Evolutionary conservation across 1,284 basidiomycete species (phyloP), one percentile per base, ranked within the genome.

Genomic region (Coniferiporia sulphurascens): DNA sequence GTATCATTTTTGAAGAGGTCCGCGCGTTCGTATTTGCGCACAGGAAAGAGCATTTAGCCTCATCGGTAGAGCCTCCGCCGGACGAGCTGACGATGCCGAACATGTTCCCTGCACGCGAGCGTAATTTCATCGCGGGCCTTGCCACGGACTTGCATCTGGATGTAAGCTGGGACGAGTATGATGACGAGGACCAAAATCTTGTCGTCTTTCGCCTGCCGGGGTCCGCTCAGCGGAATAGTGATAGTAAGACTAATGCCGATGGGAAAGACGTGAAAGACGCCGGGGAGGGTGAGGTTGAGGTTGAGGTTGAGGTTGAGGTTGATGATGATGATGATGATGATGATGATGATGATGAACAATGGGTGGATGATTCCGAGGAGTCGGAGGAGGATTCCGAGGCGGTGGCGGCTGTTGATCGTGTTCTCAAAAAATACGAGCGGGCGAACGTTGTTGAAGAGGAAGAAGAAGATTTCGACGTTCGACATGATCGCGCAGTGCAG

Each of bases 161-260:
- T 34, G 72, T 94, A 41, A 78, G 85, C 21, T 98, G 93, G 91
- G 95, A 97, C 70, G 93, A 95, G 68, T 93, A 86, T 64, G 89
- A 95, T 66, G 88, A 89, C 1, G 78, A 91, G 46, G 93, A 92
- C 59, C 82, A 87, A 68, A 91, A 87, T 68, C 69, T 90, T 44
- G 82, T 89, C 35, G 84, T 82, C 17, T 83, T 78, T 76, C 72
- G 81, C 61, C 74, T 90, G 69, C 85, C 84, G 59, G 76, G 81
- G 5, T 65, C 62, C 15, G 59, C 62, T 54, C 63, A 62, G 8
- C 60, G 65, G 13, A 69, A 60, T 15, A 62, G 68, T 17, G 69
- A 71, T 12, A 15, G 38, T 8, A 15, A 8, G 38, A 68, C 62
- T 9, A 70, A 71, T 27, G 72, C 67, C 6, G 74, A 76, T 55